Evolutionary conservation across 2,329 filamentous ascomycete genomes (phyloP).

Genomic region (Hymenoscyphus salicellus): DNA sequence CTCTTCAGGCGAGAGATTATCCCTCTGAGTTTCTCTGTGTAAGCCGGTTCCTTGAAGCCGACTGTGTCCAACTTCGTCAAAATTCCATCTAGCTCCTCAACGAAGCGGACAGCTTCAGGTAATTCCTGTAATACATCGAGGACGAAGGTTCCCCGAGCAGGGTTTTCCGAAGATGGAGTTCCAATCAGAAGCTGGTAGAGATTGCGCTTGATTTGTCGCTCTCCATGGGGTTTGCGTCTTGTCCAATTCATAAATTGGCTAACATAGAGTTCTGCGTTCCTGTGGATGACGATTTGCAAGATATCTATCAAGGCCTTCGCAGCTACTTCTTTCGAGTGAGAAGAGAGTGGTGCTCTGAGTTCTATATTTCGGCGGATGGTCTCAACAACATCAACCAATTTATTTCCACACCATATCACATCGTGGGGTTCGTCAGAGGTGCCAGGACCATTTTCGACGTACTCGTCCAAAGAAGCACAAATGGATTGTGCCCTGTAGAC

Average conservation of each 20-base stretch:
- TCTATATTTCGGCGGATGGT: constrained; percentile 24
- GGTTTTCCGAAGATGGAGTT: constrained; percentile 16
- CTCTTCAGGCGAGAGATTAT: constrained; percentile 27
- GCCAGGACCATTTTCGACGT: constrained; percentile 24
- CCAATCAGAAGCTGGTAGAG: constrained; percentile 32
- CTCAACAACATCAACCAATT: constrained; percentile 28
- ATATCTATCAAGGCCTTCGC: constrained; percentile 28
- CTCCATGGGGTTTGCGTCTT: constrained; percentile 24
- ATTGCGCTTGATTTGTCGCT: constrained; percentile 30
- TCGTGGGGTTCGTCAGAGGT: constrained; percentile 21
- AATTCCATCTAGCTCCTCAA: constrained; percentile 27
- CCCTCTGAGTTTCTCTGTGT: constrained; percentile 21
- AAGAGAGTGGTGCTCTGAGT: constrained; percentile 22
- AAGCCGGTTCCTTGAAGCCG: constrained; percentile 26
- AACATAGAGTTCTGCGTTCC: constrained; percentile 29
- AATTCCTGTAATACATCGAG: constrained; percentile 30
- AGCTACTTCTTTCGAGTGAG: constrained; percentile 23
- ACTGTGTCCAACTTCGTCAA: constrained; percentile 13
- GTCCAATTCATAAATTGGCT: constrained; percentile 17
- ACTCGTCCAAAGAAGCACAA: constrained; percentile 26
- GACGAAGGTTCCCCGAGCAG: constrained; percentile 27
- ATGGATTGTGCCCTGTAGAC: constrained; percentile 22
- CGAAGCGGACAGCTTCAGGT: constrained; percentile 25
- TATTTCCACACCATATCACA: constrained; percentile 30
- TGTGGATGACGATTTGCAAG: constrained; percentile 27